phyloP scores from a whole-genome alignment of 768 basidiomycete genomes.

The Leccinum longicurvipes region DNA sequence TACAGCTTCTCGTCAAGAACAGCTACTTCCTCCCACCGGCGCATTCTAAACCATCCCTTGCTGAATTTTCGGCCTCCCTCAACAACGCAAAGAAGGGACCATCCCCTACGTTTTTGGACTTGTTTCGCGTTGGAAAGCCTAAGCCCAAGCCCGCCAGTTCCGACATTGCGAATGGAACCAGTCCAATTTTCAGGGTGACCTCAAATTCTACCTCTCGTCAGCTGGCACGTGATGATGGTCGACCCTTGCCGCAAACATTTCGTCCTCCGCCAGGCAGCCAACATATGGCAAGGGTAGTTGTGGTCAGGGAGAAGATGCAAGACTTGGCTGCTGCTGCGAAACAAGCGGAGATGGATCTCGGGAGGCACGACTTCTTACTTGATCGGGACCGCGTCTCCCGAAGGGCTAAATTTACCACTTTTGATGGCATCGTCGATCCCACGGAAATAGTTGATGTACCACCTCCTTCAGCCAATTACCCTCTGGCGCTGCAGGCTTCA shows the following conservation, averaged over 20 bases:
- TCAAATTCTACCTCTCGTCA: conserved; percentile 56
- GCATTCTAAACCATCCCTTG: conserved; percentile 73
- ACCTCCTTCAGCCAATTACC: conserved; percentile 62
- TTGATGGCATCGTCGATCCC: conserved; percentile 71
- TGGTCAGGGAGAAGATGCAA: conserved; percentile 78
- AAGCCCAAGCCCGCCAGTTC: conserved; percentile 63
- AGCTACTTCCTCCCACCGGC: conserved; percentile 88
- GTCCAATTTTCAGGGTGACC: conserved; percentile 59
- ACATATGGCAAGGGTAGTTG: conserved; percentile 64
- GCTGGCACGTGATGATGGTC: conserved; percentile 36
- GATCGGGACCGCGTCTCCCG: conserved; percentile 45
- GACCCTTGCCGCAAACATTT: conserved; percentile 35
- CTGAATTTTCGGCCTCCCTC: conserved; percentile 50
- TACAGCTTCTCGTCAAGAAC: conserved; percentile 81
- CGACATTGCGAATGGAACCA: conserved; percentile 33
- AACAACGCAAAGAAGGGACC: conserved; percentile 42
- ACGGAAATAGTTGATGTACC: conserved; percentile 83
- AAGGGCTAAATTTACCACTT: conserved; percentile 33
- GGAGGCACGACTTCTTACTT: conserved; percentile 45
- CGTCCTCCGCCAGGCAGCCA: conserved; percentile 32
- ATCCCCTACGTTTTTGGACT: conserved; percentile 56
- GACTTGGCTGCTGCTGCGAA: conserved; percentile 68
- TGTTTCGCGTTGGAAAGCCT: conserved; percentile 66
- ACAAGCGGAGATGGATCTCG: conserved; percentile 72
- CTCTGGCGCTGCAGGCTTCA: conserved; percentile 73